Evolutionary conservation across 352 stramenopile genomes (phyloP).

Genomic region (Phytophthora sp.): DNA sequence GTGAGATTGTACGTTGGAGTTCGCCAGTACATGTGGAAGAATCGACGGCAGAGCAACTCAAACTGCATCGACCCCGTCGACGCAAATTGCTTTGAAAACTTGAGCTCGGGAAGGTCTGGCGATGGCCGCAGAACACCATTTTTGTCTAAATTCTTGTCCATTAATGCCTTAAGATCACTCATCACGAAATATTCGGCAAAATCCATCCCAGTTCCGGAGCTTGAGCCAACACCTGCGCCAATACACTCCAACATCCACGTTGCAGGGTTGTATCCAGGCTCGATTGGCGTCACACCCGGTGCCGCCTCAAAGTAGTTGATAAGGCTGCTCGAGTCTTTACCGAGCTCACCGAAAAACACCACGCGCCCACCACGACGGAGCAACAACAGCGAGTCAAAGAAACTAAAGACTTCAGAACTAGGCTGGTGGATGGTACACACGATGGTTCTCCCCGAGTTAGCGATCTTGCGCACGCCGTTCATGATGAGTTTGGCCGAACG

Average conservation of each 20-base stretch:
- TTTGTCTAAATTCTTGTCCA: constrained; percentile 52
- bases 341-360: constrained; percentile 69
- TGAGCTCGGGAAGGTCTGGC: constrained; percentile 40
- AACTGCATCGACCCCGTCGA: constrained; percentile 35
- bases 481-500: constrained; percentile 86
- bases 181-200: constrained; percentile 49
- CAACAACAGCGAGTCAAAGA: constrained; percentile 88
- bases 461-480: constrained; percentile 89
- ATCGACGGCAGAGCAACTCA: constrained; percentile 55
- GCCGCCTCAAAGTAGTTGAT: constrained; percentile 63
- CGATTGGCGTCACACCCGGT: constrained; percentile 53
- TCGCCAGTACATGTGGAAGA: constrained; percentile 85
- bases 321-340: constrained; percentile 46
- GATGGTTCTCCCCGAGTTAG: constrained; percentile 72
- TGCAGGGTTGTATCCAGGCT: constrained; percentile 86
- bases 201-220: constrained; percentile 30
- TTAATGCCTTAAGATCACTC: constrained; percentile 40
- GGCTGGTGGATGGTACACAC: constrained; percentile 95
- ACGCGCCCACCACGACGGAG: constrained; percentile 61
- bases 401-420: constrained; percentile 86
- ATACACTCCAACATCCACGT: constrained; percentile 92
- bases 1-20: constrained; percentile 83
- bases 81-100: constrained; percentile 48
- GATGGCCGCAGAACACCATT: constrained; percentile 49
- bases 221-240: constrained; percentile 50